phyloP scores from a whole-genome alignment of 2,329 filamentous ascomycete species.

The Alternaria infectoria region DNA sequence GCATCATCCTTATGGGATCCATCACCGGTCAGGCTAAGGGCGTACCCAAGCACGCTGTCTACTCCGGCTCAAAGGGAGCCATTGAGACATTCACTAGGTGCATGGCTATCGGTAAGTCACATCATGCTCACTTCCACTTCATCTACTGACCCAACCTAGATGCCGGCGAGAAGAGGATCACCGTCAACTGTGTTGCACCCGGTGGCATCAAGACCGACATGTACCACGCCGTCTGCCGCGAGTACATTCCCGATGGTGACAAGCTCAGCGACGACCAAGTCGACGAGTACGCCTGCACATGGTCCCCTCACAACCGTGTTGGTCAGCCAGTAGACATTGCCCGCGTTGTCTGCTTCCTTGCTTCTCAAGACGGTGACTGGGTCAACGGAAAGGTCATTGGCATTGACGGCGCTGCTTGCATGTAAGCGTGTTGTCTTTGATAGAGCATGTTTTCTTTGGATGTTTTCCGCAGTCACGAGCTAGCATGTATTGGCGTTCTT shows the following conservation, averaged over 20 bases:
- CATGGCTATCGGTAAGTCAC: constrained; percentile 56
- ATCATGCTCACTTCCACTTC: not conserved
- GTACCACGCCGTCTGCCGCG: constrained; percentile 68
- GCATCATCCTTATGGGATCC: constrained; percentile 62
- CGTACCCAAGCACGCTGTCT: constrained; percentile 61
- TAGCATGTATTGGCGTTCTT: constrained; percentile 15
- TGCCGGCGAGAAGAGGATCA: constrained; percentile 62
- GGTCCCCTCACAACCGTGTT: constrained; percentile 69
- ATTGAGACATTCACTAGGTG: constrained; percentile 62
- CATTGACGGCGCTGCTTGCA: constrained; percentile 53
- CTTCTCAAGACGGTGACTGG: constrained; percentile 64
- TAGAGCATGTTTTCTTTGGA: constrained; percentile 2
- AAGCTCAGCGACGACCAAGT: constrained; percentile 64
- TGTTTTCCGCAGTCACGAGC: constrained; percentile 5
- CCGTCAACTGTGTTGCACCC: constrained; percentile 66
- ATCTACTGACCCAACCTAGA: constrained; percentile 41
- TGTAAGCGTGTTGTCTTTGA: constrained; percentile 35
- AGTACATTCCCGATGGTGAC: constrained; percentile 66
- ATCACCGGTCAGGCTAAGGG: constrained; percentile 64
- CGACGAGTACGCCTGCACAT: constrained; percentile 68
- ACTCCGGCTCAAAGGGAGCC: constrained; percentile 61
- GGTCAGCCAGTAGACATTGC: constrained; percentile 73
- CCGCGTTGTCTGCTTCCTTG: constrained; percentile 66
- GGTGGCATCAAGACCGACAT: constrained; percentile 64
- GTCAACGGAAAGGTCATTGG: constrained; percentile 62